phyloP scores from a whole-genome alignment of 768 basidiomycete species.

The Kondoa subrosea region DNA sequence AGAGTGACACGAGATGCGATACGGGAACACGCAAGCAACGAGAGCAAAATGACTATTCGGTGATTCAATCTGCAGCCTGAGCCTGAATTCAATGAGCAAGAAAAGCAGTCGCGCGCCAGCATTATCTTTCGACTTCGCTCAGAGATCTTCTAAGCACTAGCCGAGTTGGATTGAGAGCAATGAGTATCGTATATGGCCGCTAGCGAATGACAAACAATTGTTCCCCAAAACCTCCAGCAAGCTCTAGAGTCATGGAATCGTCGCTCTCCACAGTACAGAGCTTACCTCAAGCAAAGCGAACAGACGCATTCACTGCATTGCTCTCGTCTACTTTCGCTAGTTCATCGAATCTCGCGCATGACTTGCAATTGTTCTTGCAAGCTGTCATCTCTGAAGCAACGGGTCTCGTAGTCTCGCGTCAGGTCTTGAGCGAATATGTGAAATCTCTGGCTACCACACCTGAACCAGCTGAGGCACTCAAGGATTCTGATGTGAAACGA shows the following conservation, averaged over 20 bases:
- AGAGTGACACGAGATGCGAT: too few relatives aligned
- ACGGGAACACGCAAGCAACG: too few relatives aligned
- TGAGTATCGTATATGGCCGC: too few relatives aligned
- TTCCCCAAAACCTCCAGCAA: too few relatives aligned
- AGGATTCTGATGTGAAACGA: slow-evolving; percentile 45
- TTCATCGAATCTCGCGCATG: slow-evolving; percentile 29
- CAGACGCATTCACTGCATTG: slow-evolving; percentile 14
- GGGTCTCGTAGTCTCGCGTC: slow-evolving; percentile 72
- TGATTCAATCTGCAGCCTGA: too few relatives aligned
- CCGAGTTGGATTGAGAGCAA: too few relatives aligned
- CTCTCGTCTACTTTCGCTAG: slow-evolving; percentile 9
- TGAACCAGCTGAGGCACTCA: slow-evolving; percentile 37
- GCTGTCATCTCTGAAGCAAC: slow-evolving; percentile 58
- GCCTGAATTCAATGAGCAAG: too few relatives aligned
- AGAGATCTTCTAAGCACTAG: too few relatives aligned
- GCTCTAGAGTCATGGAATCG: slow-evolving; percentile 13
- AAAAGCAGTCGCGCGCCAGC: too few relatives aligned
- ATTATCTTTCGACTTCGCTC: too few relatives aligned
- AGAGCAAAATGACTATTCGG: too few relatives aligned
- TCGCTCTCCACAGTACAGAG: slow-evolving; percentile 6
- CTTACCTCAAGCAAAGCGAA: slow-evolving; percentile 9
- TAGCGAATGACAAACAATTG: too few relatives aligned
- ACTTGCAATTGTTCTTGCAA: slow-evolving; percentile 58
- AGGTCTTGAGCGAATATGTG: slow-evolving; percentile 71
- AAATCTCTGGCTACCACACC: slow-evolving; percentile 41